phyloP scores from a whole-genome alignment of 2,329 filamentous ascomycete species.

The Phaeosphaeriaceae sp. region DNA sequence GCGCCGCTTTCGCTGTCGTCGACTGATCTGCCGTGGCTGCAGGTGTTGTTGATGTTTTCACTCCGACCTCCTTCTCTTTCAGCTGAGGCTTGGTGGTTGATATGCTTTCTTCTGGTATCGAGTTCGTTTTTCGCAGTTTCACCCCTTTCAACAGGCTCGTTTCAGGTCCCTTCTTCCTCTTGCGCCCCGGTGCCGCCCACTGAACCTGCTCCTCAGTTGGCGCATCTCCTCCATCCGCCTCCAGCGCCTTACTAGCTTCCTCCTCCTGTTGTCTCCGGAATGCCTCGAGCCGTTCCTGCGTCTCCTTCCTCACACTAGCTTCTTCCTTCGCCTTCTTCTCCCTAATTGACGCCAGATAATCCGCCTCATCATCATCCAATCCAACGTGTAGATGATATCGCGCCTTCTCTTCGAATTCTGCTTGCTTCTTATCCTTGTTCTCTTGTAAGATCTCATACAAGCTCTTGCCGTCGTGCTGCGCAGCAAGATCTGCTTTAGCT shows the following conservation, averaged over 20 bases:
- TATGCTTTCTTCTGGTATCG: constrained; percentile 19
- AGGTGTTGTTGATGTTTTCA: constrained; percentile 2
- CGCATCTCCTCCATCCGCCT: constrained; percentile 58
- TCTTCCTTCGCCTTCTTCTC: constrained; percentile 65
- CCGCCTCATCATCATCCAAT: constrained; percentile 80
- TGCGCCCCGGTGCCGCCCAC: constrained; percentile 59
- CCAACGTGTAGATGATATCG: constrained; percentile 79
- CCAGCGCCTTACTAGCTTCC: constrained; percentile 19
- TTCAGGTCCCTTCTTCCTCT: constrained; percentile 58
- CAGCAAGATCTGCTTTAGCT: constrained; percentile 60
- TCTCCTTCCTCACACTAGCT: constrained; percentile 64
- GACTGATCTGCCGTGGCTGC: constrained; percentile 10
- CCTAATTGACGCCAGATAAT: constrained; percentile 70
- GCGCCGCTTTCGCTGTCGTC: background rate
- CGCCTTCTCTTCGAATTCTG: constrained; percentile 77
- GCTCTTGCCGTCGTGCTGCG: constrained; percentile 63
- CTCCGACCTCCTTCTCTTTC: background rate
- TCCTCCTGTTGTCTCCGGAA: constrained; percentile 65
- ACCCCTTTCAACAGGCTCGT: constrained; percentile 48
- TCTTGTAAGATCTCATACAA: constrained; percentile 79
- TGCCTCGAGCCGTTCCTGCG: constrained; percentile 63
- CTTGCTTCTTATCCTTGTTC: constrained; percentile 88
- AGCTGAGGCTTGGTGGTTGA: background rate
- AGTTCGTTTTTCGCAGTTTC: constrained; percentile 52
- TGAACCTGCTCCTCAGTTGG: constrained; percentile 53